Percentiles rank a stretch among this genome's conserved stretches.
Evolutionary conservation across 306 rosid genomes (phyloP).

Genomic region (Mimosa pudica): DNA sequence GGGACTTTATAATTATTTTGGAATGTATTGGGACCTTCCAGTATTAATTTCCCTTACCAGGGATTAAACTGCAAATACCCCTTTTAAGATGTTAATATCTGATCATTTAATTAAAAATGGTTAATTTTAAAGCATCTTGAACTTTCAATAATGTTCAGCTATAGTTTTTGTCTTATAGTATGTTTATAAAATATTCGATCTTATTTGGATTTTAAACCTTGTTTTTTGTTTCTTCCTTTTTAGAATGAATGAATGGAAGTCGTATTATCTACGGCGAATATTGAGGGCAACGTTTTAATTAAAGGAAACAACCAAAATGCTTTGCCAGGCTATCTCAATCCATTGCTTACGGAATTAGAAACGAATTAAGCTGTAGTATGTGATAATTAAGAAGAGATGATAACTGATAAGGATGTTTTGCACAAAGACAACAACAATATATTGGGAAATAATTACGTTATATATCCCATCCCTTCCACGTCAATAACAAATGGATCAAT

Average conservation of each 20-base stretch:
- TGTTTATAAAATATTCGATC: background rate
- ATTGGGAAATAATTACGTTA: background rate
- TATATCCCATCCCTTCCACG: background rate
- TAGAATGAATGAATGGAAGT: background rate
- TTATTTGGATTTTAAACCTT: too few relatives aligned
- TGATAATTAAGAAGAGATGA: background rate
- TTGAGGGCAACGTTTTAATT: background rate
- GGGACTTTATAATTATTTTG: too few relatives aligned
- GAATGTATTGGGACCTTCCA: too few relatives aligned
- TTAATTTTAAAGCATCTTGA: too few relatives aligned
- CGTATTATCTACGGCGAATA: background rate
- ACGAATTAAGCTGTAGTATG: background rate
- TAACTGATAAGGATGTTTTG: conserved; percentile 2
- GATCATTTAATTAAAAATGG: too few relatives aligned
- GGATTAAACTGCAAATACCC: too few relatives aligned
- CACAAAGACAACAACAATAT: background rate
- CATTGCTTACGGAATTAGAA: conserved; percentile 16
- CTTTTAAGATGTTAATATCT: too few relatives aligned
- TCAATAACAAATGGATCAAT: background rate
- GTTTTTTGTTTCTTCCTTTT: too few relatives aligned
- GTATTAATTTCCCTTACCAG: too few relatives aligned
- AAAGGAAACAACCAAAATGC: background rate
- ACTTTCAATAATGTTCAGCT: background rate
- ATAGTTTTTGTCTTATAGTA: background rate
- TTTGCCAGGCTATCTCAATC: conserved; percentile 29